Evolutionary conservation across 2,329 filamentous ascomycete species (phyloP).

Genomic region (Aureobasidium musti): DNA sequence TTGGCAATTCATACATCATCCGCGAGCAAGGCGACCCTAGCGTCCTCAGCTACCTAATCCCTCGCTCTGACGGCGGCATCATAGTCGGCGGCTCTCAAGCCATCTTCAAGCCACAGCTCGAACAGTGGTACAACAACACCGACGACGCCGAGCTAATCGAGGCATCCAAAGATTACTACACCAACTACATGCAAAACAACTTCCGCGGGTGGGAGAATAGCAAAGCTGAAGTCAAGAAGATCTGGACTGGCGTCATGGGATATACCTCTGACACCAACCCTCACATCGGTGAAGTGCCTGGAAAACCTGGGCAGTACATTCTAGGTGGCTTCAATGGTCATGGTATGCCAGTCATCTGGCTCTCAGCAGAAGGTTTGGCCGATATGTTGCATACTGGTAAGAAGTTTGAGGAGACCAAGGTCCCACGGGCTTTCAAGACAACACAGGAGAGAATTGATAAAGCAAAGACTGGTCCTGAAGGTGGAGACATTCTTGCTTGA

Average conservation of each 20-base stretch:
- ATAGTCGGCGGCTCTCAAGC: slow-evolving; percentile 49
- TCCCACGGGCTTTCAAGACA: slow-evolving; percentile 33
- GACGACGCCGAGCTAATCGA: slow-evolving; percentile 53
- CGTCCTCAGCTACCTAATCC: slow-evolving; percentile 47
- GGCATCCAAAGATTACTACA: slow-evolving; percentile 49
- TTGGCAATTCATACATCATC: slow-evolving; percentile 38
- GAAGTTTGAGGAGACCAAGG: slow-evolving; percentile 30
- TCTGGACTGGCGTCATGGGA: slow-evolving; percentile 49
- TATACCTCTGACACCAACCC: slow-evolving; percentile 39
- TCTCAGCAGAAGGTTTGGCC: slow-evolving; percentile 46
- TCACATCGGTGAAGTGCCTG: slow-evolving; percentile 50
- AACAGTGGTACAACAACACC: slow-evolving; percentile 51
- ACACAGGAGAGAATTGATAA: slow-evolving; percentile 32
- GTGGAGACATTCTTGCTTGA: slow-evolving; percentile 32
- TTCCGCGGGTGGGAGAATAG: slow-evolving; percentile 55
- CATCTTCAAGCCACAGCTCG: slow-evolving; percentile 40
- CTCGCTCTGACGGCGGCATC: slow-evolving; percentile 50
- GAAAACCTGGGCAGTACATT: slow-evolving; percentile 47
- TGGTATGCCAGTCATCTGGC: slow-evolving; percentile 54
- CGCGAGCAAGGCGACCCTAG: slow-evolving; percentile 32
- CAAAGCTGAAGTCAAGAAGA: slow-evolving; percentile 41
- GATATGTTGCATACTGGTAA: slow-evolving; percentile 42
- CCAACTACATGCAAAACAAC: slow-evolving; percentile 52
- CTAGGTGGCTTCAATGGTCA: slow-evolving; percentile 56
- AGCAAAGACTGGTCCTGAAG: slow-evolving; percentile 31